Conservation (phyloP, 1,284 basidiomycete species). For the Cryptococcus sp. region DNA sequence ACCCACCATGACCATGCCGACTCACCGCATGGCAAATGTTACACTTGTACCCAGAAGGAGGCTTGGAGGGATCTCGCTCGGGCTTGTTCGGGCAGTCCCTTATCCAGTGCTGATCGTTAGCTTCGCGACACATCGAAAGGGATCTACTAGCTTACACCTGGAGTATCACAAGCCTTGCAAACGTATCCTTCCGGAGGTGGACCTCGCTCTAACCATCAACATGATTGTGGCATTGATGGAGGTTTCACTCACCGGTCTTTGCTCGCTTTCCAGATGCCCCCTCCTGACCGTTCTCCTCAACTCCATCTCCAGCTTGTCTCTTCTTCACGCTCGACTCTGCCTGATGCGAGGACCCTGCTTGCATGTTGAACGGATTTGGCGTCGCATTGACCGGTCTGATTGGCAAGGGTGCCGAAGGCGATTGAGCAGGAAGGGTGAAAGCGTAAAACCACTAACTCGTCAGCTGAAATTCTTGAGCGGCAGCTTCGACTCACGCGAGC, state of each 20-base stretch:
- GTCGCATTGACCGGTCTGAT: conserved; percentile 33
- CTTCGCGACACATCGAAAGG: not conserved
- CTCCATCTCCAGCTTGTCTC: conserved; percentile 3
- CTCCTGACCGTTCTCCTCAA: conserved; percentile 51
- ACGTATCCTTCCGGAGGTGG: conserved; percentile 71
- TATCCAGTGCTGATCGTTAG: conserved; percentile 39
- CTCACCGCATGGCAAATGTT: conserved; percentile 43
- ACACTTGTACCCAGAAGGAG: conserved; percentile 39
- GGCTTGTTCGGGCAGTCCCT: conserved; percentile 42
- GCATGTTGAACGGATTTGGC: conserved; percentile 34
- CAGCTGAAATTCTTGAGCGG: not conserved
- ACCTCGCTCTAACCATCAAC: conserved; percentile 10
- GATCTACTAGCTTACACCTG: conserved; percentile 35
- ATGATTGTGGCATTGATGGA: not conserved
- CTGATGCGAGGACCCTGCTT: not conserved
- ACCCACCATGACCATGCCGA: not conserved
- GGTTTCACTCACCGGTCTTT: conserved; percentile 20
- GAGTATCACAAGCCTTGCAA: conserved; percentile 71
- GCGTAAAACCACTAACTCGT: conserved; percentile 66
- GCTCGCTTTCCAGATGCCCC: conserved; percentile 45
- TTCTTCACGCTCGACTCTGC: conserved; percentile 3
- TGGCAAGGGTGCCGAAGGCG: conserved; percentile 33
- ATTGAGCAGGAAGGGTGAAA: conserved; percentile 56
- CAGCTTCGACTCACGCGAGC: conserved; percentile 60
- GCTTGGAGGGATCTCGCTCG: conserved; percentile 20